Conservation (phyloP, 805 yeast genomes). For the Komagataella pastoris region DNA sequence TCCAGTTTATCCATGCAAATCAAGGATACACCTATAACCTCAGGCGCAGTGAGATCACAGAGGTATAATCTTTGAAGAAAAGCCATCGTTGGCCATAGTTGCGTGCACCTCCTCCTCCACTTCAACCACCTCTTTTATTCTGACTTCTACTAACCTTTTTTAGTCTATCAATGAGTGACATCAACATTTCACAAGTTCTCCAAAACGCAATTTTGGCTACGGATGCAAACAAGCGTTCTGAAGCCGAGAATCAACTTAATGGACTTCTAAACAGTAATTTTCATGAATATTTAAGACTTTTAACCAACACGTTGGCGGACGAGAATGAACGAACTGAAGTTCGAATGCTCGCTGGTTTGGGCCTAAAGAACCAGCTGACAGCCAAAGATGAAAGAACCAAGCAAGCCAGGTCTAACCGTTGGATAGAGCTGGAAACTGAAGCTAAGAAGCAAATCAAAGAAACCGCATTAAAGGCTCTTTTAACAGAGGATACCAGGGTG, state of each 20-base stretch:
- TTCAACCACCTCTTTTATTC: too few relatives aligned
- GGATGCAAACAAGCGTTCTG: constrained; percentile 51
- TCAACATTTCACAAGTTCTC: constrained; percentile 21
- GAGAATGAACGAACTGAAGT: constrained; percentile 60
- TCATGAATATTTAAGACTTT: constrained; percentile 54
- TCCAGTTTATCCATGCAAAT: neutral
- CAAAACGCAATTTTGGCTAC: constrained; percentile 69
- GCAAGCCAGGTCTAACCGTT: constrained; percentile 50
- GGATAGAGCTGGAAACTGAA: constrained; percentile 49
- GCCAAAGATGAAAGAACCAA: constrained; percentile 62
- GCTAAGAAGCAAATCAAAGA: constrained; percentile 55
- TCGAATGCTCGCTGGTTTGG: constrained; percentile 82
- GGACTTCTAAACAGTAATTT: constrained; percentile 65
- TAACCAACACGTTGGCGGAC: constrained; percentile 61
- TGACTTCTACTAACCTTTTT: neutral
- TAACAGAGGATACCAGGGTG: constrained; percentile 60
- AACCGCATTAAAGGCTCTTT: constrained; percentile 46
- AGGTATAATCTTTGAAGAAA: neutral
- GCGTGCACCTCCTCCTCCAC: neutral
- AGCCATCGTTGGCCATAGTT: too few relatives aligned
- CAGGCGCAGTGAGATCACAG: neutral
- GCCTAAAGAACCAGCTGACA: constrained; percentile 75
- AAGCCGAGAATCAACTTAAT: constrained; percentile 68
- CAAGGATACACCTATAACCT: neutral
- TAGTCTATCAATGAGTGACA: neutral